Conservation (phyloP, 1,284 basidiomycete species). For the Grifola frondosa region DNA sequence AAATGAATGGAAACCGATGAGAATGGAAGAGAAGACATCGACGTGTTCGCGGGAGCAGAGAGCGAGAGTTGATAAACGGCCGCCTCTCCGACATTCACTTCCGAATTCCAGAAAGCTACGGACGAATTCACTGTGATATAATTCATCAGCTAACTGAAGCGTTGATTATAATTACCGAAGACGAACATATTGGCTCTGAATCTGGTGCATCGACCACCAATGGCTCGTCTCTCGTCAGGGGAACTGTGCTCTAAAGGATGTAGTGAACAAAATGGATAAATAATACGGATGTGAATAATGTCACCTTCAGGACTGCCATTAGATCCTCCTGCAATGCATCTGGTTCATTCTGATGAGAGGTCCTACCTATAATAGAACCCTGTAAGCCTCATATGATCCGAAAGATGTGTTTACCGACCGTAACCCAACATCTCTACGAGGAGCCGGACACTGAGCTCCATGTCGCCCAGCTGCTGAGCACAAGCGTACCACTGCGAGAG, state of each 20-base stretch:
- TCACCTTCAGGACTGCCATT: slow-evolving; percentile 65
- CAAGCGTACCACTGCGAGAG: slow-evolving; percentile 78
- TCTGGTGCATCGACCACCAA: slow-evolving; percentile 65
- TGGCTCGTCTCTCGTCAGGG: slow-evolving; percentile 51
- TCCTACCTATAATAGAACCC: slow-evolving; percentile 16
- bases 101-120: slow-evolving; percentile 68
- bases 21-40: slow-evolving; percentile 58
- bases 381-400: neutral
- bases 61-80: slow-evolving; percentile 74
- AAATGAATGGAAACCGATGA: slow-evolving; percentile 57
- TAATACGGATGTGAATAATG: neutral
- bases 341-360: slow-evolving; percentile 43
- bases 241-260: slow-evolving; percentile 60
- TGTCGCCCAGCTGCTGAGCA: slow-evolving; percentile 71
- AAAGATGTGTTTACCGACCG: slow-evolving; percentile 42
- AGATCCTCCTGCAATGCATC: slow-evolving; percentile 63
- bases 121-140: slow-evolving; percentile 55
- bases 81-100: slow-evolving; percentile 58
- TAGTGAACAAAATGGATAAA: slow-evolving; percentile 3
- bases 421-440: slow-evolving; percentile 81
- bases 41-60: slow-evolving; percentile 43
- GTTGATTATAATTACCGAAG: slow-evolving; percentile 3
- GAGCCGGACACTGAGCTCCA: slow-evolving; percentile 70
- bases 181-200: slow-evolving; percentile 62
- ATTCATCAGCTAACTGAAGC: slow-evolving; percentile 1